Evolutionary conservation across 148 eudicot species (phyloP), one percentile per base, ranked within the genome.

Genomic region (Vaccinium corymbosum): DNA sequence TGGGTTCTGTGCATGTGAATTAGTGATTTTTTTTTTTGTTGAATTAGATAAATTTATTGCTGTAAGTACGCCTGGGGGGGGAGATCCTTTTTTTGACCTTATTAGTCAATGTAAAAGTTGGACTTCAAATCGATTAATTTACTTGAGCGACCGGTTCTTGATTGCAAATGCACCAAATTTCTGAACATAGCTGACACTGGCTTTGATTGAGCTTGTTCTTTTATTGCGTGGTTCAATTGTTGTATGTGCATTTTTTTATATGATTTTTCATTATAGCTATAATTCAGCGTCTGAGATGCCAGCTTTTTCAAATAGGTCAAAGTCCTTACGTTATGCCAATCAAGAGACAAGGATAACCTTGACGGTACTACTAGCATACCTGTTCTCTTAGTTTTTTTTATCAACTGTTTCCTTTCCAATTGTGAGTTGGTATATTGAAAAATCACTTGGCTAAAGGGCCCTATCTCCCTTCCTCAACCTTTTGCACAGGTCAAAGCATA

Each of bases 271-370:
- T 62, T 17, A n/a, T 81, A 81, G 17, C 46, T 4, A 32, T 38
- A 49, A 73, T 29, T 16, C 29, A 15, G 35, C 48, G 71, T 62
- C 83, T 85, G 80, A 82, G 81, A 80, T 81, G 17, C 25, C 50
- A 51, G 48, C 14, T 55, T 86, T 27, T 82, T 81, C 84, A 61
- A 20, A 81, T 81, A 94, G 98, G 97, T 89, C 64, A 94, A 91
- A 86, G 94, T 95, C 89, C 89, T 95, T 73, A 93, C 98, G 6
- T 82, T 94, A 11, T 95, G 98, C 91, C 92, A 94, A 85, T 91
- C 98, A 22, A 91, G 84, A 80, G 83, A 78, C 87, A 86, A 88
- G 59, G 93, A 93, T 29, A 81, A 85, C 62, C 83, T 81, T 61
- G 98, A 90, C 81, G 96, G 98, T 94, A 89, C 83, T 81, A n/a